A percentile compares a stretch with the other conserved stretches of the same genome.
These are phyloP conservation scores for Rhizopus arrhizus DNA, from an alignment of 371 early-diverging fungal genomes.

Conservation along the genomic window DNA sequence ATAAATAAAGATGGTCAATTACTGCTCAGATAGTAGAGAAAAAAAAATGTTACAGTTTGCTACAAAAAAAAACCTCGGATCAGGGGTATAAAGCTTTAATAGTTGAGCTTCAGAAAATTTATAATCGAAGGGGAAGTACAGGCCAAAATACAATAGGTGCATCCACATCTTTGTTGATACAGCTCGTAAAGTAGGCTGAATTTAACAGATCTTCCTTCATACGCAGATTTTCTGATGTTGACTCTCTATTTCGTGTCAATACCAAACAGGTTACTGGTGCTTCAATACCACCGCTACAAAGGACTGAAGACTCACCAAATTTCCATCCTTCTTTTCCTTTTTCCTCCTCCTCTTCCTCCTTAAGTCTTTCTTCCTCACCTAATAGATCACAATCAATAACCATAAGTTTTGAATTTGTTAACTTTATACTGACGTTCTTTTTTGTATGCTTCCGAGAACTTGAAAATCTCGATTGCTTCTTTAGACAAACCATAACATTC, in stretches of 20 bases:
- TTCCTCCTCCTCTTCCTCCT: constrained; percentile 17
- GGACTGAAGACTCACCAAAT: constrained; percentile 31
- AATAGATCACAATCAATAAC: not conserved
- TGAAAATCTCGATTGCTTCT: constrained; percentile 45
- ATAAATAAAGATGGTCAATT: too few relatives aligned
- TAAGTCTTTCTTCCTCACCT: constrained; percentile 13
- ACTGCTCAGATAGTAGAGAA: too few relatives aligned
- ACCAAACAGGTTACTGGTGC: constrained; percentile 36
- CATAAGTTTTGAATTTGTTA: not conserved
- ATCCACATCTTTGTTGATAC: constrained; percentile 15
- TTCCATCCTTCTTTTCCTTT: constrained; percentile 29
- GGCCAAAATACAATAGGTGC: constrained; percentile 37
- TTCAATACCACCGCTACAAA: constrained; percentile 28
- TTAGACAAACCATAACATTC: constrained; percentile 21
- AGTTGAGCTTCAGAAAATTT: not conserved
- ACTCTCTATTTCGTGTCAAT: constrained; percentile 11
- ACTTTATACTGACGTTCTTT: constrained; percentile 24
- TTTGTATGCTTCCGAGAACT: constrained; percentile 44
- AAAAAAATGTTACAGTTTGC: too few relatives aligned
- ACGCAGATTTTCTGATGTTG: constrained; percentile 6
- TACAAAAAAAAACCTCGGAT: too few relatives aligned
- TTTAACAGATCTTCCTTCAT: constrained; percentile 37
- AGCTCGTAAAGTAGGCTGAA: constrained; percentile 29
- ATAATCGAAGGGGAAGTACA: constrained; percentile 37
- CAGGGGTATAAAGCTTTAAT: too few relatives aligned